Percentiles rank a stretch among this genome's conserved stretches.
phyloP scores from a whole-genome alignment of 352 stramenopile species.

The Globisporangium viniferum region DNA sequence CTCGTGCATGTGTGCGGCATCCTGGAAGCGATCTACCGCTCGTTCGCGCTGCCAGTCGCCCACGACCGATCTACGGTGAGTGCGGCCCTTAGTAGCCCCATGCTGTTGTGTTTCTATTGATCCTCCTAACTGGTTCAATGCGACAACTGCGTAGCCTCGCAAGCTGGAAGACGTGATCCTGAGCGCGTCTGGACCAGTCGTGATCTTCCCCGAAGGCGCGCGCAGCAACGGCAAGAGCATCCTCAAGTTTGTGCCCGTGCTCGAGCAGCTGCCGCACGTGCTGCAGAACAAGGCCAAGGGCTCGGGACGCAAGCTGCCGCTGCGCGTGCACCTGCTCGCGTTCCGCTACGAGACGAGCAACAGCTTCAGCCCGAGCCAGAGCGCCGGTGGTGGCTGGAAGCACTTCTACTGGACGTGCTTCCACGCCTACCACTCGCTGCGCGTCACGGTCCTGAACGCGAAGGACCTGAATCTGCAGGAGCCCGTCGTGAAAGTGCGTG shows the following conservation, averaged over 20 bases:
- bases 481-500: constrained; percentile 23
- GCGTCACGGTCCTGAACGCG: constrained; percentile 55
- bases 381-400: constrained; percentile 45
- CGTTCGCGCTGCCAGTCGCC: constrained; percentile 44
- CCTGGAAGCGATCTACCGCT: constrained; percentile 60
- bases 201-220: constrained; percentile 74
- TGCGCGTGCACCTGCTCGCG: constrained; percentile 64
- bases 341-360: constrained; percentile 80
- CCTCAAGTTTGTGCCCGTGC: constrained; percentile 60
- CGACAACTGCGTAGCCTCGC: constrained; percentile 20
- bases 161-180: constrained; percentile 75
- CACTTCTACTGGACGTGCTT: constrained; percentile 70
- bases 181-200: constrained; percentile 52
- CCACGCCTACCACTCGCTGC: constrained; percentile 65
- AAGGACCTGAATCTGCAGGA: constrained; percentile 60
- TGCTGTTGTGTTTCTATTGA: neutral
- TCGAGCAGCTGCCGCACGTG: constrained; percentile 52
- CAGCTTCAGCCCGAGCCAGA: constrained; percentile 71
- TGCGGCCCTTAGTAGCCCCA: neutral
- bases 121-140: neutral
- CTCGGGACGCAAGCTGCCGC: constrained; percentile 16
- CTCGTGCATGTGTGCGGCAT: constrained; percentile 66
- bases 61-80: constrained; percentile 33
- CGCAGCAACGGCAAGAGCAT: constrained; percentile 81
- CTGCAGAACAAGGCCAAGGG: constrained; percentile 18